Evolutionary conservation across 495 filamentous ascomycete species (phyloP).

Genomic region (Tuber indicum): DNA sequence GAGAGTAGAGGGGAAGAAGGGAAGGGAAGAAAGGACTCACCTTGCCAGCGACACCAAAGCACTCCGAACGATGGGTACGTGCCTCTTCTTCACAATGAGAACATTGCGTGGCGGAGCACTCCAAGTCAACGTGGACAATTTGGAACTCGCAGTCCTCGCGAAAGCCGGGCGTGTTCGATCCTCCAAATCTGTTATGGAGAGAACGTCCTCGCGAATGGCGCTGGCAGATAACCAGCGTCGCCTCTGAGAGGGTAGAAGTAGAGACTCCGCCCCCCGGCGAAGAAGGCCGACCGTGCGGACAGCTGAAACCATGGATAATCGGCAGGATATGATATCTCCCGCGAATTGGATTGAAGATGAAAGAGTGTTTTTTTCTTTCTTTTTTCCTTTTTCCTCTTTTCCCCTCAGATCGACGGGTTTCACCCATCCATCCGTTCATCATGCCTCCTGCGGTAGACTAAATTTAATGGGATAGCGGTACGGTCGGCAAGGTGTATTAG

Average conservation of each 20-base stretch:
- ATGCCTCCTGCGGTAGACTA: no score
- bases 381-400: no score
- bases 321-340: neutral
- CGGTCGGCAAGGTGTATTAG: conserved; percentile 1
- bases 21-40: conserved; percentile 39
- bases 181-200: neutral
- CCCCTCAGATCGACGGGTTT: neutral
- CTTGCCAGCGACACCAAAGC: conserved; percentile 73
- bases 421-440: neutral
- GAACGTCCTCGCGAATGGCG: neutral
- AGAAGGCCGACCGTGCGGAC: neutral
- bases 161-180: neutral
- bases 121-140: conserved; percentile 79
- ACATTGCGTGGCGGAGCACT: conserved; percentile 82
- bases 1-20: neutral
- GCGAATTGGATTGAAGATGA: neutral
- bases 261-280: neutral
- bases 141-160: conserved; percentile 46
- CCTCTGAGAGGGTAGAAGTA: neutral
- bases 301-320: neutral
- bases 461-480: neutral
- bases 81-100: conserved; percentile 79
- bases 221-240: neutral
- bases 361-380: no score
- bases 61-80: conserved; percentile 61